These are phyloP conservation scores for Adenanthera pavonina DNA, from an alignment of 306 rosid species.

Conservation along the genomic window DNA sequence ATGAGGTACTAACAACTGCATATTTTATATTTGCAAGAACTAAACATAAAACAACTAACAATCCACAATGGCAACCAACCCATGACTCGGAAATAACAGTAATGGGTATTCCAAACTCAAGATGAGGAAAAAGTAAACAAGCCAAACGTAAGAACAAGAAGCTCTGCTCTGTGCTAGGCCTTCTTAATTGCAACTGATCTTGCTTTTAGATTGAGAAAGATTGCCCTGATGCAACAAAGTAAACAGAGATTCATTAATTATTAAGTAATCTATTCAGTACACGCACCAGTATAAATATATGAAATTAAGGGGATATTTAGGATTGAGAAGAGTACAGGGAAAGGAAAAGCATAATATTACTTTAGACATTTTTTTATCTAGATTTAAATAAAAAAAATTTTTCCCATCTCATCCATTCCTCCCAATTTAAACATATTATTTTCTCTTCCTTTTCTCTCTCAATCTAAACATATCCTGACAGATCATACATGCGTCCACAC, in stretches of 20 bases:
- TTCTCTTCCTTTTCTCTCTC: not conserved
- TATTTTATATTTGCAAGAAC: not conserved
- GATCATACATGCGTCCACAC: not conserved
- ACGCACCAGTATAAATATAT: not conserved
- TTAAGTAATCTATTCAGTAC: not conserved
- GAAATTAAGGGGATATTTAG: not conserved
- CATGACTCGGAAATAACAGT: not conserved
- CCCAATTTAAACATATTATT: not conserved
- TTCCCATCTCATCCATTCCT: not conserved
- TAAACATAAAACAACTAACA: not conserved
- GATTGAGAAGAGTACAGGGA: not conserved
- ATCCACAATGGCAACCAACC: slow-evolving; percentile 12
- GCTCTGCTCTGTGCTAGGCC: slow-evolving; percentile 44
- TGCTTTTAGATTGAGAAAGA: slow-evolving; percentile 91
- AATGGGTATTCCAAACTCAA: slow-evolving; percentile 13
- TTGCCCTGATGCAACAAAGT: slow-evolving; percentile 65
- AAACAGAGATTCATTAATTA: slow-evolving; percentile 32
- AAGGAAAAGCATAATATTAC: too few relatives aligned
- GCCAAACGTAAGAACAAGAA: slow-evolving; percentile 11
- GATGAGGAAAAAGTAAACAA: not conserved
- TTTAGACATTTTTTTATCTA: too few relatives aligned
- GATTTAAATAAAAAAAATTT: too few relatives aligned
- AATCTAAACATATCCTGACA: not conserved
- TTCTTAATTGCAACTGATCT: slow-evolving; percentile 69
- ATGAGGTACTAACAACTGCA: not conserved